A percentile compares a stretch with the other conserved stretches of the same genome.
Conservation (phyloP, 2,329 filamentous ascomycete genomes). For the Phaeosphaeria sp. region DNA sequence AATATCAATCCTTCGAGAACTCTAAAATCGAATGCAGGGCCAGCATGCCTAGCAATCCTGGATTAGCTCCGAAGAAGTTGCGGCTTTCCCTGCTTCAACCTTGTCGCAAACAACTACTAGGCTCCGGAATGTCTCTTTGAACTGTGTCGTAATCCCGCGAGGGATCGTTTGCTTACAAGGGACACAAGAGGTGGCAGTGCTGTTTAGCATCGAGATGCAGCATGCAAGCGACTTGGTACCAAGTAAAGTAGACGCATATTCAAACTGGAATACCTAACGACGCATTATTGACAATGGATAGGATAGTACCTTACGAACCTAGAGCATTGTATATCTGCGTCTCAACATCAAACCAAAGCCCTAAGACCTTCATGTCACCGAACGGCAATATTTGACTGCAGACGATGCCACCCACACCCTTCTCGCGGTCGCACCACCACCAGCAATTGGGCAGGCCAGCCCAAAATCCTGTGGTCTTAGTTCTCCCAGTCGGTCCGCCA, state of each 20-base stretch:
- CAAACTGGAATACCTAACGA: too few relatives aligned
- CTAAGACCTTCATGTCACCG: slow-evolving; percentile 33
- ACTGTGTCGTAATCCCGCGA: too few relatives aligned
- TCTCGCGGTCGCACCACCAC: slow-evolving; percentile 68
- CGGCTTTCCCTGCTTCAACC: neutral
- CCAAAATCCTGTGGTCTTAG: slow-evolving; percentile 60
- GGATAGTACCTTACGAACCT: neutral
- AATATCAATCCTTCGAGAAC: neutral
- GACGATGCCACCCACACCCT: slow-evolving; percentile 57
- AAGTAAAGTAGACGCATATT: neutral
- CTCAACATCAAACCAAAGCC: slow-evolving; percentile 32
- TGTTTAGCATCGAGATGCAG: too few relatives aligned
- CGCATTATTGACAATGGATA: neutral
- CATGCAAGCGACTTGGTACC: too few relatives aligned
- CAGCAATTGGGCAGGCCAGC: slow-evolving; percentile 66
- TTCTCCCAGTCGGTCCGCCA: slow-evolving; percentile 29
- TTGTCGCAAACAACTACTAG: too few relatives aligned
- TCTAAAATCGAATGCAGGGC: neutral
- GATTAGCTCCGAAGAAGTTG: neutral
- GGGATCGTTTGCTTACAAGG: too few relatives aligned
- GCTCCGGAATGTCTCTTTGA: too few relatives aligned
- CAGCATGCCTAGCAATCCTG: neutral
- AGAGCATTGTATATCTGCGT: slow-evolving; percentile 26
- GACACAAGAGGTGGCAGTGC: neutral
- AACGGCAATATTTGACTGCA: slow-evolving; percentile 41